A percentile compares a stretch with the other conserved stretches of the same genome.
Evolutionary conservation across 352 stramenopile genomes (phyloP).

Genomic region (Phytopythium mirpurense): DNA sequence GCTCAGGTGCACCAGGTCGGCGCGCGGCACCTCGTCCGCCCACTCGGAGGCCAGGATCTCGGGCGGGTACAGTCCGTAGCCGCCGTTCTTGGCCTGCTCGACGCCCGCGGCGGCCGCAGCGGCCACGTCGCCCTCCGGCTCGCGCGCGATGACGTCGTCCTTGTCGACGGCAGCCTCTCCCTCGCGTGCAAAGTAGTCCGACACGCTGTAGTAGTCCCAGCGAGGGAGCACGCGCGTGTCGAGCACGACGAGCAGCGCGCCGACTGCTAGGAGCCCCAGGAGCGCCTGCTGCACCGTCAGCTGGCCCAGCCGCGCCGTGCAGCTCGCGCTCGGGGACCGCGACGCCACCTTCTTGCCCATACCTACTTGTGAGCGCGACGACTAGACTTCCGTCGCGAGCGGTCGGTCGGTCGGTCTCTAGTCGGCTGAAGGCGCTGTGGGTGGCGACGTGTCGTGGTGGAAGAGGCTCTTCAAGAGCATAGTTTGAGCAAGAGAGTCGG

Average conservation of each 20-base stretch:
- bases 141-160: background rate
- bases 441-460: too few species aligned
- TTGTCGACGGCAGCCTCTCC: background rate
- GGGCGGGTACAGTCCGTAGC: constrained; percentile 33
- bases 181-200: constrained; percentile 13
- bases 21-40: constrained; percentile 21
- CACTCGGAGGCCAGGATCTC: constrained; percentile 33
- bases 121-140: background rate
- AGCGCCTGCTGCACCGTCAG: constrained; percentile 22
- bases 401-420: too few species aligned
- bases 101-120: background rate
- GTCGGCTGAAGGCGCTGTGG: too few species aligned
- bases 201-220: constrained; percentile 5
- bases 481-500: background rate
- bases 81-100: constrained; percentile 18
- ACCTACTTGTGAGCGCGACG: too few species aligned
- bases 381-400: too few species aligned
- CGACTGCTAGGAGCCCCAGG: constrained; percentile 16
- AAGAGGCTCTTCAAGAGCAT: too few species aligned
- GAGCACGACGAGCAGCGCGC: constrained; percentile 14
- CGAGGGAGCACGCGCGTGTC: constrained; percentile 17
- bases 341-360: constrained; percentile 1
- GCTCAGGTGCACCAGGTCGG: constrained; percentile 42
- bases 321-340: background rate
- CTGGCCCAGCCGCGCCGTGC: constrained; percentile 8